These are phyloP conservation scores for Circinella umbellata DNA, from an alignment of 371 early-diverging fungal species.

Conservation along the genomic window DNA sequence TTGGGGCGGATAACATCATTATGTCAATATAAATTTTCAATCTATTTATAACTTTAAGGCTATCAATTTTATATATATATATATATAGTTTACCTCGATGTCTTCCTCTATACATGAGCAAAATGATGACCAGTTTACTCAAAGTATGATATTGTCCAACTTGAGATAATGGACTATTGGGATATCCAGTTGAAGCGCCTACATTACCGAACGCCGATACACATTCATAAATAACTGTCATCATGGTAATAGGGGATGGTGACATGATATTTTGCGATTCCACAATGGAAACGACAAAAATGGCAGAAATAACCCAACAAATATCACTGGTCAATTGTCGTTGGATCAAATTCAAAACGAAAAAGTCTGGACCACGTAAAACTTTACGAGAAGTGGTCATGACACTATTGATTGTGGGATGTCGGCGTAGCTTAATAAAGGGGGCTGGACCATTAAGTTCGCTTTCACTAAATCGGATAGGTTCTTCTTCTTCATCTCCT, in stretches of 20 bases:
- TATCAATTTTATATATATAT: neutral
- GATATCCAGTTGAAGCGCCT: constrained; percentile 49
- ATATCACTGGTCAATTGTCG: constrained; percentile 53
- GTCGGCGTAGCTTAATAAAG: constrained; percentile 33
- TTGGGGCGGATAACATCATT: no score
- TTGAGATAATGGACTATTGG: constrained; percentile 40
- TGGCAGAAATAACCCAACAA: constrained; percentile 48
- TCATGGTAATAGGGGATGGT: constrained; percentile 42
- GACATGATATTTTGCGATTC: constrained; percentile 40
- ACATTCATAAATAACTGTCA: constrained; percentile 51
- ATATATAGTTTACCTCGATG: constrained; percentile 40
- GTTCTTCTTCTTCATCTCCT: constrained; percentile 33
- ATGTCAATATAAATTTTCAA: no score
- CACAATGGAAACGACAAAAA: constrained; percentile 40
- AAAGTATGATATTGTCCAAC: constrained; percentile 40
- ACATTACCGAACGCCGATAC: constrained; percentile 56
- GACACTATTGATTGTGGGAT: constrained; percentile 43
- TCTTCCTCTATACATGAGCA: constrained; percentile 52
- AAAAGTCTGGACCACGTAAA: constrained; percentile 49
- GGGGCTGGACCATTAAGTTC: constrained; percentile 26
- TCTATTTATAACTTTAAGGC: no score
- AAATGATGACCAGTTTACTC: constrained; percentile 44
- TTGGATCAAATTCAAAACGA: constrained; percentile 52
- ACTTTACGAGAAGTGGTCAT: constrained; percentile 39
- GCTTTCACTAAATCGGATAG: constrained; percentile 23